Percentiles rank a stretch among this genome's conserved stretches.
Evolutionary conservation across 2,329 filamentous ascomycete genomes (phyloP).

Genomic region (Venturia pyrina): DNA sequence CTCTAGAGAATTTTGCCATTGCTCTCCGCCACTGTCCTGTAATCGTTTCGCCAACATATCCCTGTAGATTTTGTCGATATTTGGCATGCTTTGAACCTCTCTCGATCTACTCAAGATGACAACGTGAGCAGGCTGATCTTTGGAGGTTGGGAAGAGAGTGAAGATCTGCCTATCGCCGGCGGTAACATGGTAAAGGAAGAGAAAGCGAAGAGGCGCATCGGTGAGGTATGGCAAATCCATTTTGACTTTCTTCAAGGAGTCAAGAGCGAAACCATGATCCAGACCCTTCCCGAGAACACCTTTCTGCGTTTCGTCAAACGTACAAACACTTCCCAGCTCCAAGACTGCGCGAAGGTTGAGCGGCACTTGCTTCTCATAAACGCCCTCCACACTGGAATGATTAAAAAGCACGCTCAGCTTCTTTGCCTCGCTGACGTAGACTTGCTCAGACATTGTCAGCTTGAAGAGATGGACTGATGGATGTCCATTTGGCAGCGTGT

Average conservation of each 20-base stretch:
- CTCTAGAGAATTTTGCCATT: slow-evolving; percentile 70
- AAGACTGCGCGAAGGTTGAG: slow-evolving; percentile 79
- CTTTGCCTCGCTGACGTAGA: slow-evolving; percentile 74
- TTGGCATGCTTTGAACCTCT: slow-evolving; percentile 79
- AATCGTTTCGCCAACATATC: slow-evolving; percentile 58
- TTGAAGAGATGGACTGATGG: slow-evolving; percentile 91
- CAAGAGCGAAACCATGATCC: slow-evolving; percentile 86
- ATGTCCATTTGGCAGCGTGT: slow-evolving; percentile 90
- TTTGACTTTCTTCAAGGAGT: slow-evolving; percentile 58
- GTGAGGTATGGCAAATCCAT: slow-evolving; percentile 67
- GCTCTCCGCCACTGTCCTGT: slow-evolving; percentile 36
- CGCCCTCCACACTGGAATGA: slow-evolving; percentile 88
- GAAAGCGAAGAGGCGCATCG: slow-evolving; percentile 64
- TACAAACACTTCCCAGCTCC: slow-evolving; percentile 81
- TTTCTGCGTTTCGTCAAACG: slow-evolving; percentile 81
- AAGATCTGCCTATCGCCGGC: slow-evolving; percentile 89
- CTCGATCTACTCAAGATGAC: slow-evolving; percentile 76
- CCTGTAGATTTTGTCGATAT: slow-evolving; percentile 77
- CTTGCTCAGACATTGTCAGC: slow-evolving; percentile 77
- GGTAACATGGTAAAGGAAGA: slow-evolving; percentile 88
- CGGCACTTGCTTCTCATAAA: slow-evolving; percentile 91
- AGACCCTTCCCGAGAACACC: slow-evolving; percentile 88
- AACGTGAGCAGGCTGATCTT: slow-evolving; percentile 57
- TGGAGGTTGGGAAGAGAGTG: slow-evolving; percentile 78
- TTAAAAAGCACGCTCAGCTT: slow-evolving; percentile 79